Percentiles rank a stretch among this genome's conserved stretches.
These are phyloP conservation scores for Didymella keratinophila DNA, from an alignment of 2,329 filamentous ascomycete species.

Conservation along the genomic window DNA sequence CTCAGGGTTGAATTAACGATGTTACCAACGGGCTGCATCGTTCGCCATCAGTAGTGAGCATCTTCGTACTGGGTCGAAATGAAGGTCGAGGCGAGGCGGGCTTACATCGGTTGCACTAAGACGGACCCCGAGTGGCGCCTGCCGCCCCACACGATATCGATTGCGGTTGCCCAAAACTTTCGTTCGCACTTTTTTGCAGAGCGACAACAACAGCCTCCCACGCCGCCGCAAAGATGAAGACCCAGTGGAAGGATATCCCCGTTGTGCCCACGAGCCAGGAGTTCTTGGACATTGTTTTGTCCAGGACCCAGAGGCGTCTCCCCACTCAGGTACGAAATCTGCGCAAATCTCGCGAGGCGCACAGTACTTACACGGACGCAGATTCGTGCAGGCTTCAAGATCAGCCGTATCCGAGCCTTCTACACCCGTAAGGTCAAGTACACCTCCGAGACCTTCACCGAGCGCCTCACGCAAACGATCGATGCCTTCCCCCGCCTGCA, in stretches of 20 bases:
- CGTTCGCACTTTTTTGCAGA: slow-evolving; percentile 28
- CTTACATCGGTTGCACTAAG: slow-evolving; percentile 4
- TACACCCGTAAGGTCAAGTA: slow-evolving; percentile 96
- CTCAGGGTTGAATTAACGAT: background rate
- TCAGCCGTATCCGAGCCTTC: slow-evolving; percentile 92
- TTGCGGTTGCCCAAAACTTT: slow-evolving; percentile 28
- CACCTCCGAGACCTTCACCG: slow-evolving; percentile 93
- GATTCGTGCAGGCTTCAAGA: slow-evolving; percentile 95
- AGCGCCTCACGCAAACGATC: slow-evolving; percentile 90
- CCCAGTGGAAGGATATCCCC: slow-evolving; percentile 69
- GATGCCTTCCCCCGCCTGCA: slow-evolving; percentile 87
- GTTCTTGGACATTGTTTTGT: slow-evolving; percentile 97
- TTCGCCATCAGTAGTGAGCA: background rate
- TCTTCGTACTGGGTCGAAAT: background rate
- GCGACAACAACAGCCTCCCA: slow-evolving; percentile 25
- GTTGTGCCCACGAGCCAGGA: slow-evolving; percentile 92
- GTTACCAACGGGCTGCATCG: background rate
- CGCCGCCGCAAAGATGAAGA: slow-evolving; percentile 46
- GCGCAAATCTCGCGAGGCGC: slow-evolving; percentile 10
- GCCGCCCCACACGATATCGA: slow-evolving; percentile 12
- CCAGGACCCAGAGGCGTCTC: slow-evolving; percentile 81
- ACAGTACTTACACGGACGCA: slow-evolving; percentile 70
- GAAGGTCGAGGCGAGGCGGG: slow-evolving; percentile 2
- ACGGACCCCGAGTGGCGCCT: slow-evolving; percentile 10
- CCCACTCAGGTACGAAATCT: slow-evolving; percentile 85